Base-by-base conservation (phyloP, 495 filamentous ascomycete species). In the Aspergillus saccharolyticus region DNA sequence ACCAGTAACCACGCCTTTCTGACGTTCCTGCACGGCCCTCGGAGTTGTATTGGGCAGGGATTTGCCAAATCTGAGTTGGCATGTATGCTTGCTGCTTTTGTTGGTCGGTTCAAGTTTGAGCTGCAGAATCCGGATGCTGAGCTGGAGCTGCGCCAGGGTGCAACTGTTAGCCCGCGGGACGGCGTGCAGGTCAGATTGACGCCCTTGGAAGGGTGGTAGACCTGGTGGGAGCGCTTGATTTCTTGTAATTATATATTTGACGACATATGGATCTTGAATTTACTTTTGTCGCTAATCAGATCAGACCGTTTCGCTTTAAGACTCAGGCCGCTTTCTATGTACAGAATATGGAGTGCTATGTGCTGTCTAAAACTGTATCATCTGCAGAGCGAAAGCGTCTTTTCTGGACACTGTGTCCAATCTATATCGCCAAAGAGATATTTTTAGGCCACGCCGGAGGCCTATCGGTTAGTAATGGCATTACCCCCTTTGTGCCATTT, bases 61-160 rank as follows among this genome's bases (percentile, higher is more conserved):
- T 98, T 98, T 72, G 88, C 91, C 0, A 88, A 84, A 70, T 77
- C 84, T 0, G 94, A 97, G 77, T 89, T 95, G 68, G 89, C 88
- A 8, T 90, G 84, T 64, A 71, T 96, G 61, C 58, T 98, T 49
- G 92, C 90, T 52, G 79, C 81, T 3, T 79, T 85, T 72, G 83
- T 93, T 18, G 90, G 90, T 15, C 76, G 80, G 43, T 95, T 80
- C 20, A 77, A 85, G 61, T 82, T 90, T 62, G 79, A 82, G 70
- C 60, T 89, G 39, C 68, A 79, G 45, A 78, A 89, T 59, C 75
- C 80, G 49, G 74, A 85, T 70, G 74, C 69, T 22, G 80, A 85
- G 56, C 53, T 91, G n/a, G 60, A 76, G 10, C 74, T 89, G 20
- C 81, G 80, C 56, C 69, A 79, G 1, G 78, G 78, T 7, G 72